Evolutionary conservation across 1,284 basidiomycete species (phyloP).

Genomic region (Cystobasidium pallidum): DNA sequence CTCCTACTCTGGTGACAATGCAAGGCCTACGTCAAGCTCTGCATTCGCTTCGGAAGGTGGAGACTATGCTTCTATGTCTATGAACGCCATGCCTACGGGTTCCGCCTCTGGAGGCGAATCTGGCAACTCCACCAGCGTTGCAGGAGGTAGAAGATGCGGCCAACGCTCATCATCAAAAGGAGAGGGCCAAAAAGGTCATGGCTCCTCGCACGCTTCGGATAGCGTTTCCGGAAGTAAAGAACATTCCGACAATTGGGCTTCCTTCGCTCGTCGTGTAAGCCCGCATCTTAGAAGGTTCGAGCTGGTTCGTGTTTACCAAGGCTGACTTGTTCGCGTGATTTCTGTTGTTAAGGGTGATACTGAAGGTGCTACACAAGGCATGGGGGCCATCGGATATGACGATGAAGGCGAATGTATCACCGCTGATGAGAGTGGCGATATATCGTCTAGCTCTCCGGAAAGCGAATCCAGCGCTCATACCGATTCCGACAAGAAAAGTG

Average conservation of each 20-base stretch:
- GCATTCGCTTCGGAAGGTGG: not conserved
- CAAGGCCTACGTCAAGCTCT: not conserved
- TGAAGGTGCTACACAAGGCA: constrained; percentile 5
- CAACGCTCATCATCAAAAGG: not conserved
- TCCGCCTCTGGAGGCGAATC: not conserved
- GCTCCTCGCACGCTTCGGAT: not conserved
- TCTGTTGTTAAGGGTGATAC: not conserved
- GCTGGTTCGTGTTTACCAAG: no score
- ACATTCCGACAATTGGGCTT: constrained; percentile 1
- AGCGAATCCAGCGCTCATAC: not conserved
- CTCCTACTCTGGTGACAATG: not conserved
- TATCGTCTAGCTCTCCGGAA: not conserved
- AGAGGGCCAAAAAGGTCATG: not conserved
- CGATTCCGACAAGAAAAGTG: not conserved
- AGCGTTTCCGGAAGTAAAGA: not conserved
- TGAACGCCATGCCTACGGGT: constrained; percentile 16
- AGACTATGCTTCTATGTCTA: not conserved
- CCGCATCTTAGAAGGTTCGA: not conserved
- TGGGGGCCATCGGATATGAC: not conserved
- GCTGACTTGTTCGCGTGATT: no score
- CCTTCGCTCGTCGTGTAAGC: constrained; percentile 11
- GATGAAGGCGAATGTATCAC: not conserved
- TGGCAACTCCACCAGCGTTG: not conserved
- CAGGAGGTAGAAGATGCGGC: constrained; percentile 2
- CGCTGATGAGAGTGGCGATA: not conserved